Evolutionary conservation across 176 grass and related monocot genomes (phyloP).

Genomic region (Triticum timopheevii): DNA sequence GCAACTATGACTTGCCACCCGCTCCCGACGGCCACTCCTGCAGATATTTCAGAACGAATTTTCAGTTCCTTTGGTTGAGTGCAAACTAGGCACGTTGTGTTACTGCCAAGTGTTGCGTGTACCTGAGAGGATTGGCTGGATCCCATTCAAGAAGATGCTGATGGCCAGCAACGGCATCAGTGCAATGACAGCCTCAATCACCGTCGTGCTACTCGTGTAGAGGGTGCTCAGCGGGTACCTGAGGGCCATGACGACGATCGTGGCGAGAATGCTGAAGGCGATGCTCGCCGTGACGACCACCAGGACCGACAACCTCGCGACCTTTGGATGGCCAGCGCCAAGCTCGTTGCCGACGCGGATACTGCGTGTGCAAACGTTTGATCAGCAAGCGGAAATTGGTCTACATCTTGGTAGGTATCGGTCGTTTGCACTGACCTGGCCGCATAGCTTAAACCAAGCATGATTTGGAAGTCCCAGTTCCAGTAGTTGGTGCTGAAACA

Average conservation of each 20-base stretch:
- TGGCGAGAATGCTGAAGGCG: slow-evolving; percentile 62
- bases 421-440: slow-evolving; percentile 47
- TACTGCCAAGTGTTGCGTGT: not conserved
- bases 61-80: not conserved
- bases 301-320: slow-evolving; percentile 59
- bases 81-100: not conserved
- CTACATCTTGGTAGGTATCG: too few species aligned
- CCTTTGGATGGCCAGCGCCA: slow-evolving; percentile 65
- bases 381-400: not conserved
- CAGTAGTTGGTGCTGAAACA: slow-evolving; percentile 74
- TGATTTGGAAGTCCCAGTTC: slow-evolving; percentile 91
- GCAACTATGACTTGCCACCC: slow-evolving; percentile 87
- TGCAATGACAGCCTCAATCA: slow-evolving; percentile 50
- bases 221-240: slow-evolving; percentile 65
- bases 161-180: slow-evolving; percentile 66
- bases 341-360: slow-evolving; percentile 80
- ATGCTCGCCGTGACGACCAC: slow-evolving; percentile 55
- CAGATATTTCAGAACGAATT: not conserved
- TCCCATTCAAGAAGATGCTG: slow-evolving; percentile 86
- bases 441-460: slow-evolving; percentile 77
- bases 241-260: slow-evolving; percentile 49
- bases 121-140: slow-evolving; percentile 92
- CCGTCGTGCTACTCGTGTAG: slow-evolving; percentile 55
- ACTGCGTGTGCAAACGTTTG: slow-evolving; percentile 20
- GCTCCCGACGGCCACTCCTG: slow-evolving; percentile 80